Conservation (phyloP, 257 asterid genomes). For the Rehmannia glutinosa region DNA sequence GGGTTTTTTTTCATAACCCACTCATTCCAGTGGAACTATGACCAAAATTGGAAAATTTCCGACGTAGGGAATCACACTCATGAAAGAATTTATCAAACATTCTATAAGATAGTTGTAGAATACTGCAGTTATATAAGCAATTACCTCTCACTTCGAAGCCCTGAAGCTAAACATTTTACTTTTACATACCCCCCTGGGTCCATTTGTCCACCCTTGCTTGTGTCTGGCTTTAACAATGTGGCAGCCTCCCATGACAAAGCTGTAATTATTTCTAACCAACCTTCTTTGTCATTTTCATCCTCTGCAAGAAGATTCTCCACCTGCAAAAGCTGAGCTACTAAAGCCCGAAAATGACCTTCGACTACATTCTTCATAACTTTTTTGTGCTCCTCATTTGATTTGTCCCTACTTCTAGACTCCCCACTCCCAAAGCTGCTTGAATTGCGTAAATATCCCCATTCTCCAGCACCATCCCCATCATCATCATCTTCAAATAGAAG, state of each 20-base stretch:
- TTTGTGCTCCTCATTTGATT: conserved; percentile 83
- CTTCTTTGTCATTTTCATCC: conserved; percentile 69
- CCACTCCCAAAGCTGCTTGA: conserved; percentile 85
- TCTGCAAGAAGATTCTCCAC: conserved; percentile 78
- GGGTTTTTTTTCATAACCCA: background rate
- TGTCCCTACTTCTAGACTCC: conserved; percentile 74
- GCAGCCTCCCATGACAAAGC: conserved; percentile 99
- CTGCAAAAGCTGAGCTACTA: conserved; percentile 89
- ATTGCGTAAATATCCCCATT: conserved; percentile 63
- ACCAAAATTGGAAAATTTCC: background rate
- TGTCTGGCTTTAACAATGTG: conserved; percentile 80
- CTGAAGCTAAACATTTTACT: conserved; percentile 90
- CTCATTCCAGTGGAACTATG: background rate
- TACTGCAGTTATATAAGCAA: conserved; percentile 14
- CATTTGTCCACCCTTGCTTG: conserved; percentile 92
- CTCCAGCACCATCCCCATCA: conserved; percentile 78
- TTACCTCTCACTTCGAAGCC: conserved; percentile 87
- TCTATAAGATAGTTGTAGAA: background rate
- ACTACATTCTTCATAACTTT: conserved; percentile 78
- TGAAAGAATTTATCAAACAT: conserved; percentile 2
- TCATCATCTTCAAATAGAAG: conserved; percentile 65
- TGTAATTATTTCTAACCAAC: conserved; percentile 90
- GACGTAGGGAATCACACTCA: background rate
- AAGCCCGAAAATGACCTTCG: conserved; percentile 90
- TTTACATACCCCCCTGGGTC: conserved; percentile 96